phyloP scores from a whole-genome alignment of 257 asterid species.

The Striga asiatica region DNA sequence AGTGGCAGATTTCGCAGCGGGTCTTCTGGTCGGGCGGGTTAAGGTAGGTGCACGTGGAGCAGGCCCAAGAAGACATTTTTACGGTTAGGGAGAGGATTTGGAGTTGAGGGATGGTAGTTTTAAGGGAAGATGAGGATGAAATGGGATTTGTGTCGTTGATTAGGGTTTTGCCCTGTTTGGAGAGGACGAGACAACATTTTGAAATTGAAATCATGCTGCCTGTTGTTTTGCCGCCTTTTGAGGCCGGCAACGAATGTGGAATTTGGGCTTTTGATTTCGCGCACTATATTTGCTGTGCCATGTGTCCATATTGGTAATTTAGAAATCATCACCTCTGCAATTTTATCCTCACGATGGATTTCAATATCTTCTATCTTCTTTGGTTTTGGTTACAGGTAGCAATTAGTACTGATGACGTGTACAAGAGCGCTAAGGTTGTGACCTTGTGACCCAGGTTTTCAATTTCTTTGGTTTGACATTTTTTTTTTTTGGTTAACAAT shows the following conservation, averaged over 20 bases:
- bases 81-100: constrained; percentile 15
- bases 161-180: neutral
- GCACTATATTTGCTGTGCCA: no score
- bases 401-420: no score
- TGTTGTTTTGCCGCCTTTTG: constrained; percentile 20
- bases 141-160: neutral
- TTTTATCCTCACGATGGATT: no score
- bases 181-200: neutral
- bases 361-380: no score
- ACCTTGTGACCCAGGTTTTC: no score
- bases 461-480: no score
- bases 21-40: constrained; percentile 54
- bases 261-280: no score
- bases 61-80: constrained; percentile 70
- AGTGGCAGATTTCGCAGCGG: constrained; percentile 53
- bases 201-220: constrained; percentile 14
- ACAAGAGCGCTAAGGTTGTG: no score
- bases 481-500: no score
- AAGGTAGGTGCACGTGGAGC: constrained; percentile 76
- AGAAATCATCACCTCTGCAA: no score
- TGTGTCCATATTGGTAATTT: no score
- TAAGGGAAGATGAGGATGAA: constrained; percentile 13
- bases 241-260: neutral
- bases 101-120: constrained; percentile 13
- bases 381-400: no score